These are phyloP conservation scores for Santalum album DNA, from an alignment of 164 flowering plant genomes.

Conservation along the genomic window DNA sequence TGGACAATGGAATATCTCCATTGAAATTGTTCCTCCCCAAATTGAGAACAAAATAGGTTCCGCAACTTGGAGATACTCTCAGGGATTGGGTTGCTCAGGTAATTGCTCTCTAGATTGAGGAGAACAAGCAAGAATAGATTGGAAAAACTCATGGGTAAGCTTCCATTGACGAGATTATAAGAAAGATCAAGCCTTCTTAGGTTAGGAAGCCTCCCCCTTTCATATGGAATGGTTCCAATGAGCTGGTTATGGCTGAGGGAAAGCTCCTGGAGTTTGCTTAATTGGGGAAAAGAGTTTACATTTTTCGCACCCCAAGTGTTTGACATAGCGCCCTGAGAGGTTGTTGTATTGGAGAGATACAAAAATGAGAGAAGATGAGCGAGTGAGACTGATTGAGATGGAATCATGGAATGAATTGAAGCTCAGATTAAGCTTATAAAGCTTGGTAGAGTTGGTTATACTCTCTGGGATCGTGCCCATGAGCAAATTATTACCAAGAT, in stretches of 20 bases:
- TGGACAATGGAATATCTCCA: not conserved
- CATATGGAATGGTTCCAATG: constrained; percentile 49
- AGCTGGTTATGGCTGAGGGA: constrained; percentile 46
- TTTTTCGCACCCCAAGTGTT: constrained; percentile 39
- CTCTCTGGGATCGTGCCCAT: constrained; percentile 56
- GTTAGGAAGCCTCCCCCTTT: constrained; percentile 33
- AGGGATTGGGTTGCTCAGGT: constrained; percentile 15
- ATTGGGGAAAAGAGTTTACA: constrained; percentile 24
- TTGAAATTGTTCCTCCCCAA: not conserved
- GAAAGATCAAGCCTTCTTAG: constrained; percentile 57
- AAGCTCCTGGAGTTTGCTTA: constrained; percentile 39
- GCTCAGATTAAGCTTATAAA: constrained; percentile 70
- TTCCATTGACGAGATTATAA: constrained; percentile 47
- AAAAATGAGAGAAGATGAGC: constrained; percentile 42
- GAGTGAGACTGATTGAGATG: constrained; percentile 45
- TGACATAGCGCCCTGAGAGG: constrained; percentile 69
- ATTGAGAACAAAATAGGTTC: not conserved
- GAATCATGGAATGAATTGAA: constrained; percentile 57
- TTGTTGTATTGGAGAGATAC: constrained; percentile 72
- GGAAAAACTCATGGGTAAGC: constrained; percentile 34
- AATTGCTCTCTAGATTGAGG: constrained; percentile 42
- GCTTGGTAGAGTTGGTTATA: constrained; percentile 47
- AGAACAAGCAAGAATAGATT: constrained; percentile 37
- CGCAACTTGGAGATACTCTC: not conserved
- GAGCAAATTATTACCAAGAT: constrained; percentile 67